Evolutionary conservation across 2,329 filamentous ascomycete species (phyloP), one percentile per base, ranked within the genome.

Genomic region (Leptographium wingfieldii): DNA sequence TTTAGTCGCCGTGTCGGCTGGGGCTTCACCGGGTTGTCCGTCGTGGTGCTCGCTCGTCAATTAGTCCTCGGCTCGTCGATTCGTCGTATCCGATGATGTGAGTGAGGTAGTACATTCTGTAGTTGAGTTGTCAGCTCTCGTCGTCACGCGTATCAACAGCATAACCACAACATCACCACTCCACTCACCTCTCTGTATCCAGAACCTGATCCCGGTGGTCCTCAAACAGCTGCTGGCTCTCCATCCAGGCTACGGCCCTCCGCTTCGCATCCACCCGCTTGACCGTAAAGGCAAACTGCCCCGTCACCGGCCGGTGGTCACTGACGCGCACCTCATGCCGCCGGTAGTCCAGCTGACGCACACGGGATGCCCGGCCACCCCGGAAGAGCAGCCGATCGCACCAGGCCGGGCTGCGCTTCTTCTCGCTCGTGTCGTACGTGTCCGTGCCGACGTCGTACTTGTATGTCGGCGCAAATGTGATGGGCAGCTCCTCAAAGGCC

Each of bases 391-490:
- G 75, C 43, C 94, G 84, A 75, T 99, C 94, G 71, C 94, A 99
- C 94, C 94, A 99, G 1, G 94, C 94, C 0, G 94, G 94, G 27
- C 90, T 87, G 56, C 94, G 83, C 71, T 90, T 90, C 78, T 99
- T 99, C 72, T 99, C 94, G 67, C 88, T 92, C 0, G 88, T 87
- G 70, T 99, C 94, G 71, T 97, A 99, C 7, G 84, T 87, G 69
- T 97, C 92, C 0, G 90, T 95, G 19, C 92, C 92, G 0, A 97
- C 90, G 67, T 99, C 94, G 71, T 99, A 99, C 71, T 99, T 99
- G 78, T 99, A 99, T 0, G 94, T 99, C 0, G 94, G 94, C 9
- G 90, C 86, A 70, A 99, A 99, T 0, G 84, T 87, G 67, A 99
- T 96, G 0, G 88, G 88, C 59, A 87, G 79, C 73, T 99, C 94